Conservation (phyloP, 306 rosid species). For the Astragalus glycyphyllos region DNA sequence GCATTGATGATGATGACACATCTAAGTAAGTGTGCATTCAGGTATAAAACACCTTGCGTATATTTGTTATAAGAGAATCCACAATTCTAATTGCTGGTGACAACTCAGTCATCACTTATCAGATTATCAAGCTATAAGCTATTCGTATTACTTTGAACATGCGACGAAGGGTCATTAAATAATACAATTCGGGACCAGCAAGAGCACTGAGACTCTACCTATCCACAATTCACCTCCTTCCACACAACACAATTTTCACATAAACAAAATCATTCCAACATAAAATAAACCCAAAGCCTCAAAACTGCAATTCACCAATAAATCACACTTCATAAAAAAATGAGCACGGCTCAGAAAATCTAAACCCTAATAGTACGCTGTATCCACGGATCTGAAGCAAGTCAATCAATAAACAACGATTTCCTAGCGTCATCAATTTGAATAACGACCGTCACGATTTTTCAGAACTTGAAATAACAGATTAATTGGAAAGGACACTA, state of each 20-base stretch:
- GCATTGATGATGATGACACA: neutral
- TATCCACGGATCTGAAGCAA: constrained; percentile 37
- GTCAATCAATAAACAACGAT: constrained; percentile 9
- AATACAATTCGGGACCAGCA: constrained; percentile 4
- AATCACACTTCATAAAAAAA: neutral
- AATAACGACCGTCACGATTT: constrained; percentile 15
- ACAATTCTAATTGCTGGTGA: neutral
- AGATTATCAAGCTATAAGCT: neutral
- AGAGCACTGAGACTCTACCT: neutral
- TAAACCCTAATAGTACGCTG: neutral
- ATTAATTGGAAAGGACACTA: constrained; percentile 10
- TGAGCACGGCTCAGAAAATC: constrained; percentile 14
- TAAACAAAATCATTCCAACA: neutral
- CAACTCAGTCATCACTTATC: constrained; percentile 4
- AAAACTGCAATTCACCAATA: constrained; percentile 10
- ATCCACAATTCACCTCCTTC: constrained; percentile 12
- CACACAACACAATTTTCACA: neutral
- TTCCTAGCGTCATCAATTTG: neutral
- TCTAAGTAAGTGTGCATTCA: neutral
- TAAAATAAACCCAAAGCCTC: constrained; percentile 19
- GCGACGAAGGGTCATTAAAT: neutral
- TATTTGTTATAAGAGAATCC: constrained; percentile 11
- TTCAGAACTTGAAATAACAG: neutral
- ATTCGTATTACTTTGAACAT: constrained; percentile 26
- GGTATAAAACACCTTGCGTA: neutral